Base-by-base conservation (phyloP, 768 basidiomycete genomes). In the Auricularia auricula-judae region DNA sequence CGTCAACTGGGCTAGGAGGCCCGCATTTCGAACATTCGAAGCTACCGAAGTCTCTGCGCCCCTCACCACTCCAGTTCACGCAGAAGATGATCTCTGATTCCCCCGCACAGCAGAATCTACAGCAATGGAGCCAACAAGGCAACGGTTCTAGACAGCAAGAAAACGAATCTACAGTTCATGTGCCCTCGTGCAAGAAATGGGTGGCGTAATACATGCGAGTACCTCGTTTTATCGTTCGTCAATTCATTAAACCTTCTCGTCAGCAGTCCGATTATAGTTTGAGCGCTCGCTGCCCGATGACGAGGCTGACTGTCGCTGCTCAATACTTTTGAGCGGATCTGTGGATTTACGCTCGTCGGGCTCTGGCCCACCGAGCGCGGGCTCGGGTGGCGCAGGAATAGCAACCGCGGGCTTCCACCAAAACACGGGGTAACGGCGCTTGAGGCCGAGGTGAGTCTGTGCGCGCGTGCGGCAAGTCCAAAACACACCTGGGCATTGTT, bases 401-500 rank as follows among this genome's bases (percentile, higher is more conserved):
- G 56, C 29, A 23, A 35, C 29, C 29, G 66, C 61, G n/a, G 71
- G 69, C 62, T 65, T 68, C 64, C 73, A 75, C 82, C 82, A 85
- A 67, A 77, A 83, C 18, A 77, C 68, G 14, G 82, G 82, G 65
- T 79, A 84, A 58, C 77, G 73, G 39, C 81, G 71, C 56, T 59
- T 12, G 23, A 59, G 33, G 56, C 5, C 21, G 14, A 59, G 14
- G 56, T 5, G 8, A 18, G 10, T 8, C 12, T 8, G 5, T 8
- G 18, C 5, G 14, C 34, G 21, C 11, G 14, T 59, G 12, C 56
- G 10, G 29, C 11, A 23, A 33, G 56, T 35, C 23, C 23, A 36
- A 34, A 34, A 59, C 56, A 8, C 18, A 59, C 56, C 68, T 82
- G 82, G 44, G 83, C 78, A 68, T 84, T 84, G 67, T 84, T 80